phyloP scores from a whole-genome alignment of 805 yeast genomes.

The Debaryomyces hansenii region DNA sequence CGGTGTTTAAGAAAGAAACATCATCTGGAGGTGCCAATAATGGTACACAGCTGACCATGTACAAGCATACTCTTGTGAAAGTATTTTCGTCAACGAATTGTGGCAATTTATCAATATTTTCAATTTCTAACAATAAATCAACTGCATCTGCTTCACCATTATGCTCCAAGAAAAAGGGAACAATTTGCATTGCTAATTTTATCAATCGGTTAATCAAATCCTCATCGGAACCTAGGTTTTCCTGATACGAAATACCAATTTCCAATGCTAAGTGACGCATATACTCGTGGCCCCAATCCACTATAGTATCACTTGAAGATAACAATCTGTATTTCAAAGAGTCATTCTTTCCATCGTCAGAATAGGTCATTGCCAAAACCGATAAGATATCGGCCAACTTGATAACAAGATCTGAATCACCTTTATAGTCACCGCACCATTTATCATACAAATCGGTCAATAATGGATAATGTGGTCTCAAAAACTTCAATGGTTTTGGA shows the following conservation, averaged over 20 bases:
- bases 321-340: conserved; percentile 75
- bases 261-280: conserved; percentile 94
- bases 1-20: conserved; percentile 79
- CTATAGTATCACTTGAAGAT: conserved; percentile 53
- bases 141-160: conserved; percentile 99
- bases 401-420: conserved; percentile 41
- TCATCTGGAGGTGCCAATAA: conserved; percentile 95
- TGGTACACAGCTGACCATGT: conserved; percentile 96
- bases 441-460: conserved; percentile 63
- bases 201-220: conserved; percentile 45
- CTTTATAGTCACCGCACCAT: conserved; percentile 49
- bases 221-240: conserved; percentile 38
- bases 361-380: conserved; percentile 91
- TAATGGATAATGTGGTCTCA: conserved; percentile 81
- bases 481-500: conserved; percentile 95
- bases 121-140: conserved; percentile 87
- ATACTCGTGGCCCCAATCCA: conserved; percentile 98
- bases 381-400: conserved; percentile 86
- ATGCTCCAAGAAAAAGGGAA: conserved; percentile 87
- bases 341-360: conserved; percentile 77
- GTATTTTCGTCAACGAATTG: conserved; percentile 83
- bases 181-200: conserved; percentile 70
- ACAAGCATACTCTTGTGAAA: conserved; percentile 85
- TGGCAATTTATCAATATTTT: conserved; percentile 78
- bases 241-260: conserved; percentile 84